Base-by-base conservation (phyloP, 1,284 basidiomycete species). In the Thelephora terrestris region DNA sequence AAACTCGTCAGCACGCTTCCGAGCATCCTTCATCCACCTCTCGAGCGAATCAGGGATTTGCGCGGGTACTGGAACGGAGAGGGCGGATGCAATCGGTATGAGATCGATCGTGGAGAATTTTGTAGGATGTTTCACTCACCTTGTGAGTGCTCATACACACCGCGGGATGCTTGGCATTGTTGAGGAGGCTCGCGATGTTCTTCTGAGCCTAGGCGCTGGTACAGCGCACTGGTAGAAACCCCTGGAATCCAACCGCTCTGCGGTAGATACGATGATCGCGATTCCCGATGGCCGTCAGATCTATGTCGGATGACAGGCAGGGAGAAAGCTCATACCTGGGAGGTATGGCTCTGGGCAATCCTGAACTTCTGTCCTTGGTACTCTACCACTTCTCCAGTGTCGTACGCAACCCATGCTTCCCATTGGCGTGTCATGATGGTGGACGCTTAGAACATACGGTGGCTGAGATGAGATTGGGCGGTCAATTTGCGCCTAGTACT, bases 281-380 rank as follows among this genome's bases (percentile, higher is more conserved):
- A 23, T 20, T 12, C 35, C 23, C 27, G 38, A 20, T 6, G 17
- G 18, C 14, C 32, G 24, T 43, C 12, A 23, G 24, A 24, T 32
- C 7, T 17, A n/a, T n/a, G n/a, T n/a, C n/a, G n/a, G n/a, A n/a
- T n/a, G n/a, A n/a, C n/a, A n/a, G n/a, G n/a, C n/a, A n/a, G n/a
- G n/a, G n/a, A n/a, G n/a, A n/a, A n/a, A 5, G 5, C 3, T 53
- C 61, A 42, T 49, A 76, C 81, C 71, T 85, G 79, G 21, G 83
- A 84, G 43, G 62, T 65, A 63, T 88, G 85, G 12, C 79, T 66
- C 59, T 85, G 82, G 55, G 85, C 76, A 64, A 80, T 80, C 62
- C 76, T 79, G 69, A 85, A 88, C 46, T 63, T 65, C 53, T 65
- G 61, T 25, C 75, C 78, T 58, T 82, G 55, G 58, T 70, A 85